Percentiles rank a stretch among this genome's conserved stretches.
phyloP scores from a whole-genome alignment of 2,329 filamentous ascomycete genomes.

The Ophiocordyceps robertsii region DNA sequence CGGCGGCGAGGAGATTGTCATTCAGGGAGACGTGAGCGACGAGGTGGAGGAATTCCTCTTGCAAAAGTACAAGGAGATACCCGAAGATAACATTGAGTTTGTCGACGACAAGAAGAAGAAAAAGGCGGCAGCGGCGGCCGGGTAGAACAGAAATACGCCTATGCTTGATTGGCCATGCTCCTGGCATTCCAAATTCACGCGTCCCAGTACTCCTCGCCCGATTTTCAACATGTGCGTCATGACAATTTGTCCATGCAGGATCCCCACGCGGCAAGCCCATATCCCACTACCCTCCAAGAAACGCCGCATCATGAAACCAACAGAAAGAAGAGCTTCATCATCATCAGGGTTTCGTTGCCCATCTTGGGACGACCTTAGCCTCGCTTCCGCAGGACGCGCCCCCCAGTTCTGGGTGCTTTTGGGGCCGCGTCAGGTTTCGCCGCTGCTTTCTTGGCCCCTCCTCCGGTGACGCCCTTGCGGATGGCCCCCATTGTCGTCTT shows the following conservation, averaged over 20 bases:
- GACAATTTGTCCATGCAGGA: neutral
- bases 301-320: conserved; percentile 3
- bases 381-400: conserved; percentile 42
- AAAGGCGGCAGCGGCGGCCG: conserved; percentile 16
- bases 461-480: conserved; percentile 35
- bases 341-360: conserved; percentile 1
- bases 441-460: conserved; percentile 34
- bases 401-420: conserved; percentile 28
- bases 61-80: conserved; percentile 81
- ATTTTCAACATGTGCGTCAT: conserved; percentile 1
- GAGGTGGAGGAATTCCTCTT: conserved; percentile 85
- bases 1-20: conserved; percentile 89
- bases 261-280: conserved; percentile 1
- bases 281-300: conserved; percentile 1
- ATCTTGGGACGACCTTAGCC: conserved; percentile 15
- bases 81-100: conserved; percentile 88
- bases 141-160: conserved; percentile 2
- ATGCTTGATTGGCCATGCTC: neutral
- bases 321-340: conserved; percentile 1
- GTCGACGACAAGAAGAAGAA: conserved; percentile 95
- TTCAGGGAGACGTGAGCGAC: conserved; percentile 92
- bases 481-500: conserved; percentile 41
- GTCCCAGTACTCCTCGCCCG: conserved; percentile 5
- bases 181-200: neutral
- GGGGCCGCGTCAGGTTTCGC: conserved; percentile 25